Conservation (phyloP, 164 flowering plant species). For the Berberis vulgaris region DNA sequence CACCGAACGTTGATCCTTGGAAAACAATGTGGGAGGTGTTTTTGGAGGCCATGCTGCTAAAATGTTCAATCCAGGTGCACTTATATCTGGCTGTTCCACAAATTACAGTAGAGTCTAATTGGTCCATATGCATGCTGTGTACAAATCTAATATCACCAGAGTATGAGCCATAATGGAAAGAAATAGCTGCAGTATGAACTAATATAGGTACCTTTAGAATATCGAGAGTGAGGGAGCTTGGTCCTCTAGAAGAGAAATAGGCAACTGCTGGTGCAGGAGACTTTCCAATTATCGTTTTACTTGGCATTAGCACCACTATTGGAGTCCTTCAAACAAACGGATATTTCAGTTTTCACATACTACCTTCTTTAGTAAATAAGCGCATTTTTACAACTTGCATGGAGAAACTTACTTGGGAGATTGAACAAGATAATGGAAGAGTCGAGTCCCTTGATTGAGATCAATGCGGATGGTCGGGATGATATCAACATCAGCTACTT, state of each 20-base stretch:
- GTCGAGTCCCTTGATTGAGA: slow-evolving; percentile 39
- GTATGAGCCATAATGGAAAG: no score
- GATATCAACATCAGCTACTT: slow-evolving; percentile 28
- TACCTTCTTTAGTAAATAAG: no score
- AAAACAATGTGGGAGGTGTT: slow-evolving; percentile 30
- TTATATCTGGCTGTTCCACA: slow-evolving; percentile 47
- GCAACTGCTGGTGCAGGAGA: slow-evolving; percentile 54
- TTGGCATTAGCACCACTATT: slow-evolving; percentile 28
- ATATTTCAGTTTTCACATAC: no score
- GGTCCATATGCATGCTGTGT: no score
- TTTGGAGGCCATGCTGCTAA: slow-evolving; percentile 68
- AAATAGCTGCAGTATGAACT: background rate
- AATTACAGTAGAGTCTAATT: background rate
- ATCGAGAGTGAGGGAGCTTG: slow-evolving; percentile 53
- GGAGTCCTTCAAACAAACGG: slow-evolving; percentile 19
- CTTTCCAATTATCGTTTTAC: slow-evolving; percentile 28
- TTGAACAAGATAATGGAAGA: slow-evolving; percentile 22
- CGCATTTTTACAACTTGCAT: background rate
- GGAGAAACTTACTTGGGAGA: slow-evolving; percentile 16
- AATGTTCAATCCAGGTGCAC: slow-evolving; percentile 57
- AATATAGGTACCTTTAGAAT: slow-evolving; percentile 50
- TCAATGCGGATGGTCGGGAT: slow-evolving; percentile 44
- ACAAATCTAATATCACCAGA: no score
- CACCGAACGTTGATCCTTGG: slow-evolving; percentile 29
- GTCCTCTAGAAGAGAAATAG: slow-evolving; percentile 69